A percentile compares a stretch with the other conserved stretches of the same genome.
Evolutionary conservation across 805 yeast species (phyloP).

Genomic region (Candida chauliodis): DNA sequence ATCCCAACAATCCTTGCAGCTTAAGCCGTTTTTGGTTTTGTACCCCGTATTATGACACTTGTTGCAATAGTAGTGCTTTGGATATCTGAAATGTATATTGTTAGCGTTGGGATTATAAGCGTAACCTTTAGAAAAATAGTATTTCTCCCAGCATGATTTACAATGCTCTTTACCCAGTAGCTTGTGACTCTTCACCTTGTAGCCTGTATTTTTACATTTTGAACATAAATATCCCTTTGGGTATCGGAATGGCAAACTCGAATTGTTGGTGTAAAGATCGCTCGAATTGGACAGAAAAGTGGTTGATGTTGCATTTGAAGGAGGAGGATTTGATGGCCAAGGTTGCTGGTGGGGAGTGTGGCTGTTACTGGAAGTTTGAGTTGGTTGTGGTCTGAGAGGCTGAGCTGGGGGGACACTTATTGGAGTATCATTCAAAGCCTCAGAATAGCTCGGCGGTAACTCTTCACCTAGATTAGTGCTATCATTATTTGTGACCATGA

Average conservation of each 20-base stretch:
- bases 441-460: constrained; percentile 48
- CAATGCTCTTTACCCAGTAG: constrained; percentile 48
- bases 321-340: constrained; percentile 2
- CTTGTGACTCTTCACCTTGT: constrained; percentile 44
- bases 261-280: constrained; percentile 46
- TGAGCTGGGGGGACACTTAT: not conserved
- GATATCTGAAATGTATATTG: constrained; percentile 63
- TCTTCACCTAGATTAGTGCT: constrained; percentile 5
- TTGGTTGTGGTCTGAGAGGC: constrained; percentile 1
- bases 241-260: constrained; percentile 59
- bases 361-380: no score
- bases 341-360: constrained; percentile 15
- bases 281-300: constrained; percentile 9
- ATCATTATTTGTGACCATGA: no score
- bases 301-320: constrained; percentile 12
- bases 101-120: constrained; percentile 45
- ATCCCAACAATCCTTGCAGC: constrained; percentile 72
- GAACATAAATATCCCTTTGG: constrained; percentile 60
- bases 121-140: constrained; percentile 21
- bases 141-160: constrained; percentile 60
- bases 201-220: constrained; percentile 75
- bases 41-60: constrained; percentile 76
- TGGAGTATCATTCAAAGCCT: constrained; percentile 25
- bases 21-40: constrained; percentile 55
- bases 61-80: constrained; percentile 54